Conservation (phyloP, 108 stramenopile genomes). For the Cylindrotheca closterium region DNA sequence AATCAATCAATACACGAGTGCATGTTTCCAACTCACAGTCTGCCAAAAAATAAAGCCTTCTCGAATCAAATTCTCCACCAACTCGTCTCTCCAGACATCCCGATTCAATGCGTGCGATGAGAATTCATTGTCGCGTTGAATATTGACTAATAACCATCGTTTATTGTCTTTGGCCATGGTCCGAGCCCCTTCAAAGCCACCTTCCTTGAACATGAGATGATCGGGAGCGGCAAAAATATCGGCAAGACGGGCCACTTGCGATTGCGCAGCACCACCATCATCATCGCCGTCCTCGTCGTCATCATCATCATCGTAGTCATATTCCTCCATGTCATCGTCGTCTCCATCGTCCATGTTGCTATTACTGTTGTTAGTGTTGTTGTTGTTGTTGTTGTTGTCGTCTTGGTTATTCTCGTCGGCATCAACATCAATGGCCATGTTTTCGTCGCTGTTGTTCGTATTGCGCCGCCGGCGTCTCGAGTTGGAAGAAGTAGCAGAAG, state of each 20-base stretch:
- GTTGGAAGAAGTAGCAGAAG: conserved; percentile 42
- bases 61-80: conserved; percentile 90
- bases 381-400: conserved; percentile 3
- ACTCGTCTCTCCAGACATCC: conserved; percentile 95
- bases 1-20: too few species aligned
- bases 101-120: conserved; percentile 91
- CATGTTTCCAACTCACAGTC: conserved; percentile 67
- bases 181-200: conserved; percentile 82
- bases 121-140: conserved; percentile 87
- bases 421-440: conserved; percentile 14
- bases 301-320: conserved; percentile 12
- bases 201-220: conserved; percentile 67
- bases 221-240: conserved; percentile 81
- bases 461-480: too few species aligned
- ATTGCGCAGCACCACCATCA: conserved; percentile 6
- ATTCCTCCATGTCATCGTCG: neutral
- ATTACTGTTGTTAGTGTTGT: conserved; percentile 7
- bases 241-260: conserved; percentile 35
- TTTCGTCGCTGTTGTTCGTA: too few species aligned
- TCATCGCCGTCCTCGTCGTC: conserved; percentile 27
- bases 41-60: conserved; percentile 96
- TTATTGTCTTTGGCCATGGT: conserved; percentile 78
- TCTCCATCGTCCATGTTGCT: neutral
- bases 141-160: conserved; percentile 92
- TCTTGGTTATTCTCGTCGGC: conserved; percentile 17